Evolutionary conservation across 1,139 yeast species (phyloP).

Genomic region (Maudiozyma humilis): DNA sequence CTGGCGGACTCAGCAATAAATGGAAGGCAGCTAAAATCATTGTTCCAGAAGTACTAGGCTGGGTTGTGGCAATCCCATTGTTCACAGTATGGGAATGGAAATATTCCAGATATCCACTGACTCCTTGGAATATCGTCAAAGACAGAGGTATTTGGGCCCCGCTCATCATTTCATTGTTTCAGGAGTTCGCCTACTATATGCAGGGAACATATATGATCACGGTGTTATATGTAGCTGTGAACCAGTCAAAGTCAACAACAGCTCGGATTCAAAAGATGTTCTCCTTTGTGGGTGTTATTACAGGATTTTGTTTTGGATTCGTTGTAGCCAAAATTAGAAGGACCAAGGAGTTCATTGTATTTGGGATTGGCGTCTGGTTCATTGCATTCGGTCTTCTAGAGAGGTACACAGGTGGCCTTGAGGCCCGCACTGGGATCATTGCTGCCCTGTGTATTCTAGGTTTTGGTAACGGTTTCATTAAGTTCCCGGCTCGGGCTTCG

Average conservation of each 20-base stretch:
- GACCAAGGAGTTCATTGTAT: slow-evolving; percentile 49
- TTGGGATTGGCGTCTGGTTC: slow-evolving; percentile 48
- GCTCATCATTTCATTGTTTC: slow-evolving; percentile 42
- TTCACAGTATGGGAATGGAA: slow-evolving; percentile 49
- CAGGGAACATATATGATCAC: slow-evolving; percentile 60
- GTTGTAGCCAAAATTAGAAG: slow-evolving; percentile 48
- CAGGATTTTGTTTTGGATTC: slow-evolving; percentile 10
- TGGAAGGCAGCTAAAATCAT: slow-evolving; percentile 53
- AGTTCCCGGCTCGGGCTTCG: slow-evolving; percentile 56
- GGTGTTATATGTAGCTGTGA: slow-evolving; percentile 50
- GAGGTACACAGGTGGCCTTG: slow-evolving; percentile 41
- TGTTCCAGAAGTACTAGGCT: slow-evolving; percentile 53
- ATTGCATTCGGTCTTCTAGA: slow-evolving; percentile 48
- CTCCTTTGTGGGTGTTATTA: slow-evolving; percentile 50
- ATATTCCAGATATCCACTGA: slow-evolving; percentile 41
- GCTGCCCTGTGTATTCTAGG: slow-evolving; percentile 58
- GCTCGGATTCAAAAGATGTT: slow-evolving; percentile 54
- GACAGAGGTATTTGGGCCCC: slow-evolving; percentile 62
- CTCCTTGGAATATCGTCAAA: slow-evolving; percentile 43
- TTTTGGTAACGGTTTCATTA: slow-evolving; percentile 64
- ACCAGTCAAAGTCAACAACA: slow-evolving; percentile 49
- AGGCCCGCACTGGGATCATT: slow-evolving; percentile 45
- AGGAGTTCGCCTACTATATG: slow-evolving; percentile 55
- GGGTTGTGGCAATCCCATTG: slow-evolving; percentile 44
- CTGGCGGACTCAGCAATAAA: slow-evolving; percentile 45